Conservation (phyloP, 306 rosid species). For the Castanea mollissima region DNA sequence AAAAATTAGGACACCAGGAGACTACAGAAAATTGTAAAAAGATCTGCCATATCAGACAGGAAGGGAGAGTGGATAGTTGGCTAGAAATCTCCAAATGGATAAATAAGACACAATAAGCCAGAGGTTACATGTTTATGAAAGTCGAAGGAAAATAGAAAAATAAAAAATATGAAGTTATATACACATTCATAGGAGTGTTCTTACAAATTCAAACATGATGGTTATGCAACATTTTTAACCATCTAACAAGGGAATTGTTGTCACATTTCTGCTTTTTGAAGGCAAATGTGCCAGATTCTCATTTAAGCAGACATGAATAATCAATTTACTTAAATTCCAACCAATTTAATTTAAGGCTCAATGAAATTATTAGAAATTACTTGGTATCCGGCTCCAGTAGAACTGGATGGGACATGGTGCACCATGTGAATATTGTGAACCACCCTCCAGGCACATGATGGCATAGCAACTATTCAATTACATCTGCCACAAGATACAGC, state of each 20-base stretch:
- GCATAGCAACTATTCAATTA: conserved; percentile 1
- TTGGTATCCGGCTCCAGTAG: background rate
- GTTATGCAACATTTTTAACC: background rate
- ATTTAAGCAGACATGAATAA: conserved; percentile 15
- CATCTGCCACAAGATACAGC: background rate
- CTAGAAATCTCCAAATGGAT: background rate
- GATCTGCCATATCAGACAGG: background rate
- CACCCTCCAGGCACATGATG: conserved; percentile 4
- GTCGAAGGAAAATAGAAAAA: background rate
- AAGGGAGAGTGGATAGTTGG: background rate
- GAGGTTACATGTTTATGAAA: background rate
- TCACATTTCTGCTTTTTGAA: conserved; percentile 15
- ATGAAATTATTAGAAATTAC: background rate
- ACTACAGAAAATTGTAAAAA: conserved; percentile 3
- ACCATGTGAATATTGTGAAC: background rate
- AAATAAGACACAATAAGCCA: conserved; percentile 6
- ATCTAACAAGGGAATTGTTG: conserved; percentile 13
- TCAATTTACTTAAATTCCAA: conserved; percentile 10
- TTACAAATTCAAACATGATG: background rate
- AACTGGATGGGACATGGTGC: background rate
- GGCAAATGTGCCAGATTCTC: conserved; percentile 3
- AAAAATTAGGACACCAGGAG: conserved; percentile 20
- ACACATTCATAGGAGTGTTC: conserved; percentile 2
- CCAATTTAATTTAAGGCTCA: background rate
- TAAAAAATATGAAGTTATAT: background rate